Percentiles rank a stretch among this genome's conserved stretches.
phyloP scores from a whole-genome alignment of 2,329 filamentous ascomycete genomes.

The Trichoderma semiorbis region DNA sequence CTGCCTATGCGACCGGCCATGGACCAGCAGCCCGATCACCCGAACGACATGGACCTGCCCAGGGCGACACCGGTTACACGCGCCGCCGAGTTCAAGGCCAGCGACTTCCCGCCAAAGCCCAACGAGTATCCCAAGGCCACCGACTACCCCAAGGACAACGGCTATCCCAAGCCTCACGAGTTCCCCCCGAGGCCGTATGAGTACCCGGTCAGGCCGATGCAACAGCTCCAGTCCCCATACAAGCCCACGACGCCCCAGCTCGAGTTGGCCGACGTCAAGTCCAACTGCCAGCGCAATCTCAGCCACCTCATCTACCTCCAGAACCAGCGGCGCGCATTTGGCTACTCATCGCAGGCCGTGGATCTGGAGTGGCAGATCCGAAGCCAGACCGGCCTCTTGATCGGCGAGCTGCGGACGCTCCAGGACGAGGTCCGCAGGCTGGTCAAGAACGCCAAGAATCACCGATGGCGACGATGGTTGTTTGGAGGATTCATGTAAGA shows the following conservation, averaged over 20 bases:
- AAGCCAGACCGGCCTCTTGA: constrained; percentile 40
- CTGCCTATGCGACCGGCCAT: constrained; percentile 23
- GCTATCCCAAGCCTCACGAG: constrained; percentile 3
- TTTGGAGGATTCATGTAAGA: constrained; percentile 51
- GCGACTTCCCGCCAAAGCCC: constrained; percentile 5
- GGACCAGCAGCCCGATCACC: constrained; percentile 25
- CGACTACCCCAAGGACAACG: neutral
- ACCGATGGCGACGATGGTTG: constrained; percentile 52
- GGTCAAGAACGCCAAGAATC: constrained; percentile 43
- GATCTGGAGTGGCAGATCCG: constrained; percentile 44
- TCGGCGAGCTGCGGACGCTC: constrained; percentile 44
- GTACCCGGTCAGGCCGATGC: constrained; percentile 11
- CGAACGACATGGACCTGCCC: constrained; percentile 22
- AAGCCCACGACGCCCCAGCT: constrained; percentile 21
- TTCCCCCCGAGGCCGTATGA: constrained; percentile 13
- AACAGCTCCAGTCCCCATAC: constrained; percentile 11
- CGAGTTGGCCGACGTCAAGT: constrained; percentile 28
- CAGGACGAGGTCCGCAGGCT: constrained; percentile 43
- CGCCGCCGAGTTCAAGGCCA: constrained; percentile 15
- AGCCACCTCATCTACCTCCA: constrained; percentile 36
- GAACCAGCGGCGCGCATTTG: constrained; percentile 29
- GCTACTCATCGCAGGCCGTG: constrained; percentile 30
- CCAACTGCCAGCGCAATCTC: constrained; percentile 36
- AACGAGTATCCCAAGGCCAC: neutral
- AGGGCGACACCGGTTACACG: constrained; percentile 4